Evolutionary conservation across 441 rosid genomes (phyloP).

Genomic region (Theobroma grandiflorum): DNA sequence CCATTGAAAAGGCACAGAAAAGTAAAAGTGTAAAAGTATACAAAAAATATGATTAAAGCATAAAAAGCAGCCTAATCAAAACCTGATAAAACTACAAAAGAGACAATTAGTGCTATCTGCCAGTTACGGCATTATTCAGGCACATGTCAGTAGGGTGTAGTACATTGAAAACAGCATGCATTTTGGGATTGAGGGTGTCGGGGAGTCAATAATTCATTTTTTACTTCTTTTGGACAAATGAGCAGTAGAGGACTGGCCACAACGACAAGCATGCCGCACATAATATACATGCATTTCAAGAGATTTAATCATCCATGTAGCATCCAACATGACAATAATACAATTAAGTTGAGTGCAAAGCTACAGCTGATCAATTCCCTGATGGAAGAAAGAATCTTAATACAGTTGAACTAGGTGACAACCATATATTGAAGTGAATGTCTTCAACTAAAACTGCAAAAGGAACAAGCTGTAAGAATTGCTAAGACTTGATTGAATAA

Average conservation of each 20-base stretch:
- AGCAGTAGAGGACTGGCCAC: neutral
- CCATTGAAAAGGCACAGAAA: conserved; percentile 4
- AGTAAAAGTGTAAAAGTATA: neutral
- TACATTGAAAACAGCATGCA: neutral
- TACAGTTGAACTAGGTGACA: conserved; percentile 3
- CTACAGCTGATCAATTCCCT: conserved; percentile 4
- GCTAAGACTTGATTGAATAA: conserved; percentile 12
- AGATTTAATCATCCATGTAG: neutral
- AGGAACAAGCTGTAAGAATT: conserved; percentile 1
- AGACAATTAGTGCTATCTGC: conserved; percentile 16
- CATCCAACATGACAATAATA: neutral
- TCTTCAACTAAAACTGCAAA: neutral
- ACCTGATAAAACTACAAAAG: conserved; percentile 12
- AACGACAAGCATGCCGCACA: neutral
- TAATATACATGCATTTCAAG: conserved; percentile 4
- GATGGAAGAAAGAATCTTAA: neutral
- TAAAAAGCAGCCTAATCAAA: conserved; percentile 14
- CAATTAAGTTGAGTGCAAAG: neutral
- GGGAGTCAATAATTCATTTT: neutral
- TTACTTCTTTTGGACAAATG: neutral
- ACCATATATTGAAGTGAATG: conserved; percentile 15
- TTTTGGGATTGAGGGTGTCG: neutral
- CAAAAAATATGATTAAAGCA: neutral
- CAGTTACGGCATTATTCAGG: conserved; percentile 1
- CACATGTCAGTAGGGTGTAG: neutral